Conservation (phyloP, 371 early-diverging fungal species). For the Rhizomucor miehei region DNA sequence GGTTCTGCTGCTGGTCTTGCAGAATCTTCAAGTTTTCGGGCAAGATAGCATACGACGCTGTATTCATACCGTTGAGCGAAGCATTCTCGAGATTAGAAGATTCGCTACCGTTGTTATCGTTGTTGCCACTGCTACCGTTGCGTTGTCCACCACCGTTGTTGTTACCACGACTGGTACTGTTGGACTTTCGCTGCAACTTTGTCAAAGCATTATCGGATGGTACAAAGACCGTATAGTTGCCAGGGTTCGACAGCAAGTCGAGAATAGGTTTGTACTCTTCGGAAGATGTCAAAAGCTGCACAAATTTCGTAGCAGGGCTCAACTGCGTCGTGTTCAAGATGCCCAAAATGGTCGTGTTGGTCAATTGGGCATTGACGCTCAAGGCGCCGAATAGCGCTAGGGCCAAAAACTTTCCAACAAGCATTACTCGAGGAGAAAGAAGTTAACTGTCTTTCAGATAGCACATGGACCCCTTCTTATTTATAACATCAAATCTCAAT, state of each 20-base stretch:
- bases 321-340: slow-evolving; percentile 29
- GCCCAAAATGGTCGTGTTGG: slow-evolving; percentile 21
- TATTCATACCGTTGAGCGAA: not conserved
- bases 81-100: not conserved
- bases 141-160: not conserved
- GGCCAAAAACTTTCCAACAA: slow-evolving; percentile 5
- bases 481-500: no score
- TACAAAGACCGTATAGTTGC: slow-evolving; percentile 31
- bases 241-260: slow-evolving; percentile 20
- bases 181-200: not conserved
- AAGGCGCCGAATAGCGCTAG: slow-evolving; percentile 3
- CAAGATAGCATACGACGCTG: slow-evolving; percentile 2
- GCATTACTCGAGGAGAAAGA: slow-evolving; percentile 1
- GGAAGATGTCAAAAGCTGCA: slow-evolving; percentile 23
- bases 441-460: no score
- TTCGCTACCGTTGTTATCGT: not conserved
- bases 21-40: not conserved
- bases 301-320: slow-evolving; percentile 26
- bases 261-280: slow-evolving; percentile 23
- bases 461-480: no score
- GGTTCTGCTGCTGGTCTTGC: slow-evolving; percentile 1
- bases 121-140: not conserved
- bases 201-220: slow-evolving; percentile 22
- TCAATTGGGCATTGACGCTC: slow-evolving; percentile 16
- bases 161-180: not conserved